Evolutionary conservation across 2,329 filamentous ascomycete species (phyloP), one percentile per base, ranked within the genome.

Genomic region (Hymenoscyphus scutula): DNA sequence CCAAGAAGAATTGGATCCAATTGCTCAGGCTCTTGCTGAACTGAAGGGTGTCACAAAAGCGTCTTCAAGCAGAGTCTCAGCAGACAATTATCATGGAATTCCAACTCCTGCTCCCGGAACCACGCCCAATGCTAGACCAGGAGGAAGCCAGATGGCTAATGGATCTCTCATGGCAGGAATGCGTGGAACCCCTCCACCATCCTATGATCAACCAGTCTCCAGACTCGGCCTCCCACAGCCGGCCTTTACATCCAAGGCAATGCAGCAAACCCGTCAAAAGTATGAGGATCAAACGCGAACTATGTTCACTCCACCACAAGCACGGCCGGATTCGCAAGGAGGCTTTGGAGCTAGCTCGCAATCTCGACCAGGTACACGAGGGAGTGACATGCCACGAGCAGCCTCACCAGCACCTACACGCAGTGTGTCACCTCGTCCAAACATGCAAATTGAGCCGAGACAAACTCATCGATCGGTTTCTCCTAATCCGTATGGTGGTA

Each of bases 31-130:
- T 27, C 82, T 99, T 7, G 95, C 94, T 11, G 94, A 99, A 72
- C 82, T 99, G 38, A 98, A 96, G 78, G 91, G 89, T 0, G 89
- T 93, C 4, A 82, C 81, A 17, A 98, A 98, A 76, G 89, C 93
- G 69, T 85, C 91, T 6, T 88, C 88, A 3, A 82, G 85, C 56
- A 87, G 96, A n/a, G 86, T 97, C 64, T 96, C 95, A n/a, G 95
- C 93, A 19, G 96, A 99, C 75, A 88, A 91, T 64, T 97, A 97
- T 76, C 91, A 96, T 73, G 94, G 95, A n/a, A 89, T 99, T 65
- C 81, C 90, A 13, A 97, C 94, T 1, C 94, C 95, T 5, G 87
- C 83, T 6, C 89, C 85, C 1, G 81, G 80, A 7, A 73, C 71
- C 58, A 66, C 69, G 60, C 79, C 78, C 55, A 73, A 76, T 6